A percentile compares a stretch with the other conserved stretches of the same genome.
Conservation (phyloP, 2,329 filamentous ascomycete genomes). For the Fusarium cyanostomum region DNA sequence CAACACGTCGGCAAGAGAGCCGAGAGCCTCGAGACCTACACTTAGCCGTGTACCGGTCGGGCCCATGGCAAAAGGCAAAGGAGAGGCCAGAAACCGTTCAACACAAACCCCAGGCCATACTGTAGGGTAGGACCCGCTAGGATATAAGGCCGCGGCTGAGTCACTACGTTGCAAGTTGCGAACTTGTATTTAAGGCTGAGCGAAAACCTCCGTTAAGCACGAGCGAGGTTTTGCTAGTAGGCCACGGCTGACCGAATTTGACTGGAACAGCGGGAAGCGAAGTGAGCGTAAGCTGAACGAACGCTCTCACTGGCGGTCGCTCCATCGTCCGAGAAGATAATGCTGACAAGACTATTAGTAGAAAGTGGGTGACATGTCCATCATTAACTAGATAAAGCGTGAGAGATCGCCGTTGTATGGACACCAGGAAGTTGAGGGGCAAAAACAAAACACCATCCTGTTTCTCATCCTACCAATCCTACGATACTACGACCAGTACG, state of each 20-base stretch:
- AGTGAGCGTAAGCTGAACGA: no score
- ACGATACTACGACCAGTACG: neutral
- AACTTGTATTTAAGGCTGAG: no score
- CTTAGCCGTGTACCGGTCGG: neutral
- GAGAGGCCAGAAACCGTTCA: no score
- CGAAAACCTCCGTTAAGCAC: no score
- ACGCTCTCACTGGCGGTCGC: neutral
- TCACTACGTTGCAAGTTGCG: no score
- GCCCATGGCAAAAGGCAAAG: no score
- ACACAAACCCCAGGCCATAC: no score
- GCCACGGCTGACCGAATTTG: no score
- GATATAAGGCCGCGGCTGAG: no score
- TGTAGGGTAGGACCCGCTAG: no score
- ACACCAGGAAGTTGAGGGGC: neutral
- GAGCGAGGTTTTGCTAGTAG: no score
- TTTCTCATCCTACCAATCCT: slow-evolving; percentile 3
- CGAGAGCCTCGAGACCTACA: neutral
- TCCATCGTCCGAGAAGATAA: neutral
- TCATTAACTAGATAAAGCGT: neutral
- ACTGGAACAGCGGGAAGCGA: no score
- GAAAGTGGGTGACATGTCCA: neutral
- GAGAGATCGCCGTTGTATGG: slow-evolving; percentile 5
- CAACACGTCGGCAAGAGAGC: neutral
- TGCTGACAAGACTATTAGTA: neutral
- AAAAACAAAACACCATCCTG: neutral